Evolutionary conservation across 768 basidiomycete species (phyloP), one percentile per base, ranked within the genome.

Genomic region (Collybia sp.): DNA sequence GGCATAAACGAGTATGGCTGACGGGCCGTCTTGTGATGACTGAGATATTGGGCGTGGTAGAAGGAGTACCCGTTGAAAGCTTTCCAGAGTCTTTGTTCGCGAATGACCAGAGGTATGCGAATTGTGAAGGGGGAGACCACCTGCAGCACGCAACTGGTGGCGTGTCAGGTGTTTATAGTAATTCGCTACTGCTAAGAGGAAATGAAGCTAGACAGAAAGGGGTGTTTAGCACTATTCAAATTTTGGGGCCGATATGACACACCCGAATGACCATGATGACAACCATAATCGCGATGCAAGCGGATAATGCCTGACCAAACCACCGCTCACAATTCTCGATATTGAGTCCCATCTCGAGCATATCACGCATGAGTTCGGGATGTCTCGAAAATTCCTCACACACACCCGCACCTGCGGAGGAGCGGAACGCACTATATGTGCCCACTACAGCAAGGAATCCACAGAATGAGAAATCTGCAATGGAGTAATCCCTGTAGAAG

Each of bases 251-350:
- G 42, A 51, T 34, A 40, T 51, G 48, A 71, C 82, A 63, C 60
- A 89, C 87, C 53, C 86, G 72, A 43, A 88, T 62, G 54, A 85
- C 73, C 45, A 84, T 76, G 49, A 85, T 59, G 31, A 88, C 64
- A 38, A 79, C 69, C 65, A 85, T 74, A 37, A 80, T 59, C 1
- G 72, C 79, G 40, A 88, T 66, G 30, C 79, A 70, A 0, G 69
- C 81, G 48, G 85, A 59, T 30, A 82, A 72, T 6, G 77, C 83
- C 34, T 80, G 73, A 58, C 84, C 85, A 40, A 88, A 73, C 83
- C 84, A 88, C 47, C 76, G 73, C 57, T 91, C 88, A 59, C 89
- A 91, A 52, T 88, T 88, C 64, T 90, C 88, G 36, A 86, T 63
- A 54, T 75, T 85, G 55, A 90, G 69, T 0, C 87, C 88, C 57